Conservation (phyloP, 441 rosid species). For the Jatropha podagrica region DNA sequence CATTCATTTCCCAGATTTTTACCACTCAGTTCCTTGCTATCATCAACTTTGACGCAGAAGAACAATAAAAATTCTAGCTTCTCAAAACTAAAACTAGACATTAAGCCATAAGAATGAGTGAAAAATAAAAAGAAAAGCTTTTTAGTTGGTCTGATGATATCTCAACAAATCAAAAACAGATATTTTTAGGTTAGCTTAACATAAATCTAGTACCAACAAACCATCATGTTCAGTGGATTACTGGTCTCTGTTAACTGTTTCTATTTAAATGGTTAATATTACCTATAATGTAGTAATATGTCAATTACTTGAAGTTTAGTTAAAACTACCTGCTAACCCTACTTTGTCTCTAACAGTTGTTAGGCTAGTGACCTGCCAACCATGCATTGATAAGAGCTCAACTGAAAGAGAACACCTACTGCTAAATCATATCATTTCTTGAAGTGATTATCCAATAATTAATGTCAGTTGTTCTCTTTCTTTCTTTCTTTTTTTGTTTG, state of each 20-base stretch:
- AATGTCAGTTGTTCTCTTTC: too few species aligned
- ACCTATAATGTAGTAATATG: conserved; percentile 14
- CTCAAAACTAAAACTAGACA: too few species aligned
- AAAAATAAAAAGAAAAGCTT: not conserved
- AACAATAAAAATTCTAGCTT: not conserved
- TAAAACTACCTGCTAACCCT: conserved; percentile 17
- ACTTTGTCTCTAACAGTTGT: conserved; percentile 15
- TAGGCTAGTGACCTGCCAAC: conserved; percentile 25
- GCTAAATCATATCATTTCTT: not conserved
- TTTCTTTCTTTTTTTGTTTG: not conserved
- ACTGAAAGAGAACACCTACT: not conserved
- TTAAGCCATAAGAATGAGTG: too few species aligned
- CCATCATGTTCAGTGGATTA: conserved; percentile 3
- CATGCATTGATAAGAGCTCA: not conserved
- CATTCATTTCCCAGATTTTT: conserved; percentile 1
- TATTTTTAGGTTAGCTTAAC: conserved; percentile 20
- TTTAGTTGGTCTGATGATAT: conserved; percentile 7
- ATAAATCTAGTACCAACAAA: conserved; percentile 11
- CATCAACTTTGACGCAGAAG: too few species aligned
- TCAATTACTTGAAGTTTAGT: conserved; percentile 21
- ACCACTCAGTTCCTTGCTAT: too few species aligned
- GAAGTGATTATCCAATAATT: not conserved
- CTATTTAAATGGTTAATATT: not conserved
- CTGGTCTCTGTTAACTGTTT: not conserved
- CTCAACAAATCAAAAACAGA: conserved; percentile 2